Evolutionary conservation across 495 filamentous ascomycete species (phyloP), one percentile per base, ranked within the genome.

Genomic region (Talaromyces thailandensis): DNA sequence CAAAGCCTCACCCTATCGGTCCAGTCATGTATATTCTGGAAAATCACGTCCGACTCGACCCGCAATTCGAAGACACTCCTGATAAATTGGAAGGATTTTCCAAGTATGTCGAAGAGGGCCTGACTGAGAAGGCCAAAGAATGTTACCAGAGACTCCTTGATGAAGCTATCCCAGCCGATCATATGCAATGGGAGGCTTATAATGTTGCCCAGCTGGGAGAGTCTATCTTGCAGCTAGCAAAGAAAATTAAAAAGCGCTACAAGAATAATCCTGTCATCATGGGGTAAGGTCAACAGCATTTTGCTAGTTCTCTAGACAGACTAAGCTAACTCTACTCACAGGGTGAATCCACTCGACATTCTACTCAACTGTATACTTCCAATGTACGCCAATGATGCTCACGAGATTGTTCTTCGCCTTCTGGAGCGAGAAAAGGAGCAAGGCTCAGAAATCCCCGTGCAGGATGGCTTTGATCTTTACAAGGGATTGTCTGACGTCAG

Each of bases 381-480:
- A 3, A 85, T 88, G 62, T 97, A 95, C 70, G 92, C 93, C 21
- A 84, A 91, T 62, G 93, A 98, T 74, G 88, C 89, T 37, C 80
- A 87, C 59, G 89, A 92, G 67, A 83, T 98, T 70, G 83, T 97
- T 55, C 80, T 82, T 55, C 83, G 89, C 60, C 93, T 96, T 58
- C 76, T 96, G 56, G 81, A 91, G 61, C 79, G 84, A 16, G 83
- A 86, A 25, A 83, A 88, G 64, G 80, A 81, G 12, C 81, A 75
- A 57, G 85, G 81, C n/a, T 80, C 86, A 60, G 92, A 96, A 66
- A 83, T 98, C 35, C 83, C 84, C 32, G 82, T 98, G 24, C 82
- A 95, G 66, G 95, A 99, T 68, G 95, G 92, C 0, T 97, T 99
- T 70, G 89, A 93, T 65, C 76, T 99, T 2, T 99, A 99, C 73